A percentile compares a stretch with the other conserved stretches of the same genome.
phyloP scores from a whole-genome alignment of 2,329 filamentous ascomycete genomes.

The Emmonsia crescens region DNA sequence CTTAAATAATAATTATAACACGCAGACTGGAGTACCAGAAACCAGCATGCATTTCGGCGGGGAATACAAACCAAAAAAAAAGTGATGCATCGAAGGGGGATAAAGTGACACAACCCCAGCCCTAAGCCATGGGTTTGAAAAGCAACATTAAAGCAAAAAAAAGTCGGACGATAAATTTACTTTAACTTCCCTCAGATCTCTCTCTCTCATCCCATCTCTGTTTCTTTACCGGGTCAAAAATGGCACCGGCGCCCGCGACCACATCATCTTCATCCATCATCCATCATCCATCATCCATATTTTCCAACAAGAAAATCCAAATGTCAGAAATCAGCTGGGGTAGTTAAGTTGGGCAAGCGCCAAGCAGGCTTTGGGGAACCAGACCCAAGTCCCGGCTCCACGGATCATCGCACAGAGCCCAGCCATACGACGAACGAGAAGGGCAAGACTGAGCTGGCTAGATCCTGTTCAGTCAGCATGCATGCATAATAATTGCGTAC shows the following conservation, averaged over 20 bases:
- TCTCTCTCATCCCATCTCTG: no score
- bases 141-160: neutral
- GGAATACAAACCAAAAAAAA: neutral
- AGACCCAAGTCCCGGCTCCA: slow-evolving; percentile 1
- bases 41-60: neutral
- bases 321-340: neutral
- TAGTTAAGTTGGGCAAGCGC: neutral
- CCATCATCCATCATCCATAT: neutral
- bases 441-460: no score
- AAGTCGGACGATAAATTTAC: neutral
- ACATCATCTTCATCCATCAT: neutral
- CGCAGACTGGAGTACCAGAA: neutral
- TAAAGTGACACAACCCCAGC: neutral
- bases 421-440: neutral
- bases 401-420: neutral
- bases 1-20: neutral
- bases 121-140: neutral
- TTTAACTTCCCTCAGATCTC: neutral
- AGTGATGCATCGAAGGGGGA: neutral
- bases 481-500: neutral
- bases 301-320: no score
- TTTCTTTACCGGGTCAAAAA: neutral
- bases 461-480: neutral
- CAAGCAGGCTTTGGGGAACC: neutral
- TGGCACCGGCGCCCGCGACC: neutral